Evolutionary conservation across 352 stramenopile genomes (phyloP).

Genomic region (Phytophthora crassamura): DNA sequence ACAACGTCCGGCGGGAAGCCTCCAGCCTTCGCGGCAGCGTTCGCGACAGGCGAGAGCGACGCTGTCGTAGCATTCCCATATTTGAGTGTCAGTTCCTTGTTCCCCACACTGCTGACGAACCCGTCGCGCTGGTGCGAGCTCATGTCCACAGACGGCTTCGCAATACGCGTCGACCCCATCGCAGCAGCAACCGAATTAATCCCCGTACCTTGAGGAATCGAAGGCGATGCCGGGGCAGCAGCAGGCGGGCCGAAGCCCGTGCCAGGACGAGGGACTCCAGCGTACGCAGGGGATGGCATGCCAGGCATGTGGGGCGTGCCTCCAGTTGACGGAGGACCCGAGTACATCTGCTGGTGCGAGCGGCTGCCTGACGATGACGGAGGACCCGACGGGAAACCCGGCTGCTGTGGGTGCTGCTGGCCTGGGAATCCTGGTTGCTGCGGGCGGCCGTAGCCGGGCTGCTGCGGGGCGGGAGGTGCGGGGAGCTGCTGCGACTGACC

Average conservation of each 20-base stretch:
- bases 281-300: conserved; percentile 36
- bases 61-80: conserved; percentile 81
- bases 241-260: conserved; percentile 47
- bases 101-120: conserved; percentile 85
- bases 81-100: conserved; percentile 89
- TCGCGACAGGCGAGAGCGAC: conserved; percentile 62
- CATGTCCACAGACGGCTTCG: conserved; percentile 86
- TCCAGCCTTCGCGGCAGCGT: conserved; percentile 38
- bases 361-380: conserved; percentile 50
- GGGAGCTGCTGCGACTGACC: conserved; percentile 40
- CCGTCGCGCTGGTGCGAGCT: conserved; percentile 82
- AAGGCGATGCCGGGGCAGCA: conserved; percentile 31
- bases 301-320: conserved; percentile 32
- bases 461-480: conserved; percentile 14
- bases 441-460: conserved; percentile 44
- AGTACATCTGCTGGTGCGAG: conserved; percentile 44
- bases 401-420: conserved; percentile 31
- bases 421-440: conserved; percentile 48
- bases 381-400: conserved; percentile 57
- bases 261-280: conserved; percentile 40
- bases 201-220: conserved; percentile 68
- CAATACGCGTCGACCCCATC: conserved; percentile 76
- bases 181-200: conserved; percentile 74
- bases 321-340: conserved; percentile 43
- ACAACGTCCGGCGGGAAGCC: conserved; percentile 55